phyloP scores from a whole-genome alignment of 495 filamentous ascomycete species.

The Hypoxylon fuscum region DNA sequence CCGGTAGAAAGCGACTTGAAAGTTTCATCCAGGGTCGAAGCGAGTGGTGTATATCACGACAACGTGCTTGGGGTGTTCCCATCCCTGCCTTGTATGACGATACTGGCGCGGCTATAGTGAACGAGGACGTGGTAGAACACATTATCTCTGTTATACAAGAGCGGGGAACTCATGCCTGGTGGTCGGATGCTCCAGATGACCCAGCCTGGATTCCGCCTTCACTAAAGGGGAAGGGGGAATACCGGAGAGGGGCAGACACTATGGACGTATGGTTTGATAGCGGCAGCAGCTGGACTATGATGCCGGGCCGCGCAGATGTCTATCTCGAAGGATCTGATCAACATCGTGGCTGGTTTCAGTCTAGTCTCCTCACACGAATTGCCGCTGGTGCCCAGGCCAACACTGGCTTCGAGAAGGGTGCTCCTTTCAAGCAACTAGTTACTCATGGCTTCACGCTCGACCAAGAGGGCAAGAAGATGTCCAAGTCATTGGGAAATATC shows the following conservation, averaged over 20 bases:
- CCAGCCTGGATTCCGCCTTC: conserved; percentile 73
- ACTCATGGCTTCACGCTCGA: conserved; percentile 97
- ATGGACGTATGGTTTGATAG: conserved; percentile 99
- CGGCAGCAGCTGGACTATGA: conserved; percentile 89
- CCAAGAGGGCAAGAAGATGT: conserved; percentile 92
- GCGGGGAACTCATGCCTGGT: conserved; percentile 90
- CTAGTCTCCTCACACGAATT: conserved; percentile 90
- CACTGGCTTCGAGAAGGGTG: conserved; percentile 35
- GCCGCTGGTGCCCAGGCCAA: conserved; percentile 46
- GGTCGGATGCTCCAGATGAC: conserved; percentile 80
- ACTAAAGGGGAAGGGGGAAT: conserved; percentile 58
- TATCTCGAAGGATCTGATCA: conserved; percentile 96
- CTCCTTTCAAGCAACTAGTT: conserved; percentile 83
- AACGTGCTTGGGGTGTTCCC: conserved; percentile 95
- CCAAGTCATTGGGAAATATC: conserved; percentile 94
- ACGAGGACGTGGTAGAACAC: conserved; percentile 80
- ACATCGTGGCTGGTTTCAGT: conserved; percentile 98
- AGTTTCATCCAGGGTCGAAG: conserved; percentile 86
- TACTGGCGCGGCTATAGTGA: conserved; percentile 75
- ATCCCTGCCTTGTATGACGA: conserved; percentile 89
- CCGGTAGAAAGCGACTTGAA: conserved; percentile 75
- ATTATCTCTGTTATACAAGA: conserved; percentile 81
- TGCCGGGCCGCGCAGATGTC: conserved; percentile 74
- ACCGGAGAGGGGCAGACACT: conserved; percentile 86
- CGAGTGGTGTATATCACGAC: conserved; percentile 99